Evolutionary conservation across 2,329 filamentous ascomycete genomes (phyloP).

Genomic region (Domatiomyces globalis): DNA sequence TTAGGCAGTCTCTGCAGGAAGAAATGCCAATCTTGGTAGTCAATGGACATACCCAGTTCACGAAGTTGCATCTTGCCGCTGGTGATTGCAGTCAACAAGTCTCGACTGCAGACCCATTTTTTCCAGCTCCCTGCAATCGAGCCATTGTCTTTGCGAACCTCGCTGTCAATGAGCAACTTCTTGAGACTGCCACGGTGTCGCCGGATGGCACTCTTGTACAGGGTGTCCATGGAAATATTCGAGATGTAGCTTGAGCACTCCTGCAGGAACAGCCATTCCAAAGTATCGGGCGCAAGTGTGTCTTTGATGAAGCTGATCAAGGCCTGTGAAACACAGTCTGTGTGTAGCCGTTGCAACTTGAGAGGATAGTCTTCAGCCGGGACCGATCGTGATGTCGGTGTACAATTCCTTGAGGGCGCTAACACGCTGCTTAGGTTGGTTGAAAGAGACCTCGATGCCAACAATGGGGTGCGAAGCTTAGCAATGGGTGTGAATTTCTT

Average conservation of each 20-base stretch:
- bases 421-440: slow-evolving; percentile 52
- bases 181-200: slow-evolving; percentile 57
- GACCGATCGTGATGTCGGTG: slow-evolving; percentile 13
- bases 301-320: slow-evolving; percentile 64
- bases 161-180: slow-evolving; percentile 61
- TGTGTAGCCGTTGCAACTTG: slow-evolving; percentile 59
- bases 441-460: slow-evolving; percentile 56
- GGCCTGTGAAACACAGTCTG: slow-evolving; percentile 54
- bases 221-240: slow-evolving; percentile 51
- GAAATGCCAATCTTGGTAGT: slow-evolving; percentile 69
- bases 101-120: slow-evolving; percentile 56
- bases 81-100: slow-evolving; percentile 58
- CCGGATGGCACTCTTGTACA: slow-evolving; percentile 56
- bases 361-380: slow-evolving; percentile 42
- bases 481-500: slow-evolving; percentile 41
- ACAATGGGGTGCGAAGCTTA: slow-evolving; percentile 24
- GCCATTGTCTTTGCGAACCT: slow-evolving; percentile 29
- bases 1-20: slow-evolving; percentile 63
- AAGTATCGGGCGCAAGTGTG: slow-evolving; percentile 59
- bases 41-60: slow-evolving; percentile 58
- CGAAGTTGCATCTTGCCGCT: slow-evolving; percentile 61
- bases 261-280: slow-evolving; percentile 68
- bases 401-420: slow-evolving; percentile 30
- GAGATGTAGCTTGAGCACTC: slow-evolving; percentile 45
- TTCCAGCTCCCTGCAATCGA: slow-evolving; percentile 37